A percentile compares a stretch with the other conserved stretches of the same genome.
Conservation (phyloP, 2,329 filamentous ascomycete genomes). For the Trichothecium roseum region DNA sequence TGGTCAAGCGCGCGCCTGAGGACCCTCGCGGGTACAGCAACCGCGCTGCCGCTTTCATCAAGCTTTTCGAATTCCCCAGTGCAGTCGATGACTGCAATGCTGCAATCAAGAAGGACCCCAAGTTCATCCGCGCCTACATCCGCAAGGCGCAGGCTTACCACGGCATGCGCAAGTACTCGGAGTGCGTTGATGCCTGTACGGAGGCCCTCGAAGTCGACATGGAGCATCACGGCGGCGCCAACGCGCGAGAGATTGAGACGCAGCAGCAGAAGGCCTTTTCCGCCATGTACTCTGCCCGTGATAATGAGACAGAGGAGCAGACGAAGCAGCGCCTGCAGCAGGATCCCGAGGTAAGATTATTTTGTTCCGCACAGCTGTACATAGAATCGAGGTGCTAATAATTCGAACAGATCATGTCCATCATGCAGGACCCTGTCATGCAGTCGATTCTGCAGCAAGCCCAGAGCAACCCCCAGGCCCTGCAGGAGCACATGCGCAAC, state of each 20-base stretch:
- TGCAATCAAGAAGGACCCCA: slow-evolving; percentile 82
- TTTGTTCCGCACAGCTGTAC: too few relatives aligned
- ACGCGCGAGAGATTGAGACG: slow-evolving; percentile 83
- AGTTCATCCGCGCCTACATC: slow-evolving; percentile 92
- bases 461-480: slow-evolving; percentile 80
- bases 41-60: slow-evolving; percentile 92
- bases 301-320: slow-evolving; percentile 94
- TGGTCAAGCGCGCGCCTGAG: slow-evolving; percentile 89
- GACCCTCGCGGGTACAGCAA: slow-evolving; percentile 95
- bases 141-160: slow-evolving; percentile 93
- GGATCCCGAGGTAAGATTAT: slow-evolving; percentile 69
- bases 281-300: slow-evolving; percentile 81
- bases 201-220: slow-evolving; percentile 71
- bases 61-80: slow-evolving; percentile 89
- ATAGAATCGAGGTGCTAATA: too few relatives aligned
- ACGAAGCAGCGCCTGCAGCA: slow-evolving; percentile 82
- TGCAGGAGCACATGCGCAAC: slow-evolving; percentile 97
- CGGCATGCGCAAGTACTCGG: slow-evolving; percentile 97
- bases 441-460: slow-evolving; percentile 95
- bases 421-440: slow-evolving; percentile 96
- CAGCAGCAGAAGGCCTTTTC: slow-evolving; percentile 88
- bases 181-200: slow-evolving; percentile 79
- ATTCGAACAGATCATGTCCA: slow-evolving; percentile 58
- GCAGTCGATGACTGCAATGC: slow-evolving; percentile 87
- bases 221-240: slow-evolving; percentile 58